Base-by-base conservation (phyloP, 371 early-diverging fungal genomes). In the Mortierella sp. region DNA sequence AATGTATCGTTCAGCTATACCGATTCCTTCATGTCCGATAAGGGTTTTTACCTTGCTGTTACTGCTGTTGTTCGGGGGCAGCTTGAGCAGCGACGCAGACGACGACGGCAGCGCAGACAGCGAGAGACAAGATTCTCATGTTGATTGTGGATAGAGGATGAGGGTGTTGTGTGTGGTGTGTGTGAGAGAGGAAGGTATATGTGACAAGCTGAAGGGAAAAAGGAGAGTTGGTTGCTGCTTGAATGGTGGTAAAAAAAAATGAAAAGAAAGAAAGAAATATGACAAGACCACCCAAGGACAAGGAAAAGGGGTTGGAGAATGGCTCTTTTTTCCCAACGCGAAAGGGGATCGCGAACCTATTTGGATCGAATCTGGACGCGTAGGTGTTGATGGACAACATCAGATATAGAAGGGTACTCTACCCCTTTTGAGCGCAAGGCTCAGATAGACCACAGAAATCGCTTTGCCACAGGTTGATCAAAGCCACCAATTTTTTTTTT, bases 11-110 rank as follows among this genome's bases (percentile, higher is more conserved):
- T n/a, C n/a, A n/a, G n/a, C n/a, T n/a, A n/a, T n/a, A n/a, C n/a
- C n/a, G n/a, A n/a, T n/a, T n/a, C n/a, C n/a, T n/a, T n/a, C n/a
- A n/a, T n/a, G n/a, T n/a, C n/a, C n/a, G n/a, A n/a, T n/a, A n/a
- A n/a, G n/a, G n/a, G n/a, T n/a, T n/a, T n/a, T n/a, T n/a, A 58
- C 61, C 61, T 58, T 58, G 61, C 34, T 58, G 37, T 16, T 39
- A 6, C 37, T 19, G 44, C 19, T 43, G 50, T 66, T 73, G 73
- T 34, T 52, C 53, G 1, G 71, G 64, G 14, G 58, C 64, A 11
- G 66, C 73, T 22, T 73, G 65, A n/a, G 55, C 73, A 26, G 52
- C 58, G 44, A 52, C 50, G 26, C 66, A 66, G 26, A 40, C 43
- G 5, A 65, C n/a, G 14, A 58, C 66, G 11, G 50, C 26, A 41